Base-by-base conservation (phyloP, 306 rosid genomes). In the Castanospermum australe region DNA sequence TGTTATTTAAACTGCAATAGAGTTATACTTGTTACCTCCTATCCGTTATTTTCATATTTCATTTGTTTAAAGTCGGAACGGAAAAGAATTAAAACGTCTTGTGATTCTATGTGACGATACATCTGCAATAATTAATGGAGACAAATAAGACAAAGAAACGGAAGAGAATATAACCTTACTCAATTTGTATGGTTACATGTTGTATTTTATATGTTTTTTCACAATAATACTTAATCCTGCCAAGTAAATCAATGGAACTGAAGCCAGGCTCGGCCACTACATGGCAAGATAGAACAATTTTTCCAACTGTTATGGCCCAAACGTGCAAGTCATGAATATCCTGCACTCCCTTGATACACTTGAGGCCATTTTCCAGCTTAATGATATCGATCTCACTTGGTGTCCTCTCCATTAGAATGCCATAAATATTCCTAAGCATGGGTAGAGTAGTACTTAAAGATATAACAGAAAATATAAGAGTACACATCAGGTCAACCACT, bases 301-400 rank as follows among this genome's bases (percentile, higher is more conserved):
- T 93, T 17, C 99, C 98, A 11, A 76, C 85, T 0, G 98, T 96
- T 25, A 93, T 84, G 13, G 94, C 89, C 99, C 99, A 93, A 67
- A 96, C 85, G 39, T 96, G 98, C 24, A 96, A 77, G 83, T 96
- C 98, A 60, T 87, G 92, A 79, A 91, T 78, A 24, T 82, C 89
- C 65, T 57, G 83, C 54, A 96, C 98, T 52, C 98, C 99, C 72
- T 87, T 82, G 25, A 96, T 89, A 68, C 82, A 63, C 86, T 76
- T 90, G 75, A 96, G 74, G 73, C 81, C 93, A 24, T 73, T 77
- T 82, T 86, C 92, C 56, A 96, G 83, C 73, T 79, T 68, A 45
- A 63, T 12, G 52, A 91, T 60, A 86, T 91, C 71, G 56, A 95
- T 81, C 69, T 91, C 96, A 38, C 67, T 65, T 0, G 96, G 97